phyloP scores from a whole-genome alignment of 2,329 filamentous ascomycete species.

The Calonectria pseudoturangicola region DNA sequence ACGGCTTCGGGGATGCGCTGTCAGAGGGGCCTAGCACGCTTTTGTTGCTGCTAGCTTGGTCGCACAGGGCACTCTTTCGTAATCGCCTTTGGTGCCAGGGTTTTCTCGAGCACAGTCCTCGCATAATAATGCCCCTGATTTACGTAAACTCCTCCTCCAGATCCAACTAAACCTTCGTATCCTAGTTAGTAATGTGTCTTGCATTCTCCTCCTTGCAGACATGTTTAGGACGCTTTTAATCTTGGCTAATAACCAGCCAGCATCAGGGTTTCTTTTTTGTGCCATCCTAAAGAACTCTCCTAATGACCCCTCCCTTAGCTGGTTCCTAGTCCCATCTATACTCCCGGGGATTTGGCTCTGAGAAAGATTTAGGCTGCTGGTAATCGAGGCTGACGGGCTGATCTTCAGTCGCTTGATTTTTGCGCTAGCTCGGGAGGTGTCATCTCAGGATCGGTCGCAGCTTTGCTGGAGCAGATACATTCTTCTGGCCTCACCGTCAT shows the following conservation, averaged over 20 bases:
- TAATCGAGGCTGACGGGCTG: no score
- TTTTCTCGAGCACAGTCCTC: background rate
- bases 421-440: no score
- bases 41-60: conserved; percentile 15
- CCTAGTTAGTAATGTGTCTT: conserved; percentile 14
- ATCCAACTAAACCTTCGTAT: background rate
- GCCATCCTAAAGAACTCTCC: background rate
- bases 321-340: no score
- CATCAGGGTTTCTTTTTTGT: conserved; percentile 7
- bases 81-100: conserved; percentile 16
- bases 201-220: background rate
- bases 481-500: no score
- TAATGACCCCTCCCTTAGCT: background rate
- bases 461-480: no score
- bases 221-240: background rate
- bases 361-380: no score
- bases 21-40: conserved; percentile 11
- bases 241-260: background rate
- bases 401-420: no score
- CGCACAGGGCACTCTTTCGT: conserved; percentile 28
- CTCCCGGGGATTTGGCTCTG: no score
- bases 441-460: no score
- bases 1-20: background rate
- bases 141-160: conserved; percentile 25
- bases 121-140: conserved; percentile 26